A percentile compares a stretch with the other conserved stretches of the same genome.
phyloP scores from a whole-genome alignment of 352 stramenopile species.

The Halophytophthora polymorphica region DNA sequence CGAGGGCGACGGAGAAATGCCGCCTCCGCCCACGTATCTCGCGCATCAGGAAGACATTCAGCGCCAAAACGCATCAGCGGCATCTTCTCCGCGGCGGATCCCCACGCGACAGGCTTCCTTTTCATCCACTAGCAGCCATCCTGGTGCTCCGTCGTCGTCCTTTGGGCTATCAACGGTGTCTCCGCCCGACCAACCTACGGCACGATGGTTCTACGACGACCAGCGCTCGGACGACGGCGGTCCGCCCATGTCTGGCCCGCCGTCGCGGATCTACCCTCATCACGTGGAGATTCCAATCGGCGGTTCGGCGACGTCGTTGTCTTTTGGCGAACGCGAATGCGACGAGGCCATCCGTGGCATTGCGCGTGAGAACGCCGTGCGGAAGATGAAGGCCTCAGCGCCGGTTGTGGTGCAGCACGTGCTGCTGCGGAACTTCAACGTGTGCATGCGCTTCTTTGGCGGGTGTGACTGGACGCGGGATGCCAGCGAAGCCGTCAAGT shows the following conservation, averaged over 20 bases:
- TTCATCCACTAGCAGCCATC: constrained; percentile 51
- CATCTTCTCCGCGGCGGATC: constrained; percentile 48
- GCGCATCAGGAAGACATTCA: constrained; percentile 3
- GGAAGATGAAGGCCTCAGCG: constrained; percentile 38
- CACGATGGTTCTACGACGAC: constrained; percentile 82
- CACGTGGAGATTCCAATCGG: constrained; percentile 86
- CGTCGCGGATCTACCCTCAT: constrained; percentile 81
- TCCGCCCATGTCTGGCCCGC: constrained; percentile 35
- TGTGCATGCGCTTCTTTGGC: constrained; percentile 88
- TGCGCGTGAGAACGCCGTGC: constrained; percentile 49
- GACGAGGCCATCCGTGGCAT: constrained; percentile 74
- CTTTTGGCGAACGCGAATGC: constrained; percentile 82
- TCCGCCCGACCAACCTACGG: constrained; percentile 66
- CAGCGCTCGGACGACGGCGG: constrained; percentile 25
- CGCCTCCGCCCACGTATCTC: background rate
- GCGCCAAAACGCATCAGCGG: constrained; percentile 12
- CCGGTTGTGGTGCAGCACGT: constrained; percentile 78
- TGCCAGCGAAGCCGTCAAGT: constrained; percentile 34
- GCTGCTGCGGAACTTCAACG: constrained; percentile 84
- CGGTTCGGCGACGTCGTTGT: constrained; percentile 76
- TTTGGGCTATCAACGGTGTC: constrained; percentile 45
- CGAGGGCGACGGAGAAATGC: constrained; percentile 3
- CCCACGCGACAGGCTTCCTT: constrained; percentile 48
- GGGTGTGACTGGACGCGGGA: constrained; percentile 78
- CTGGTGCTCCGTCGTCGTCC: constrained; percentile 34